These are phyloP conservation scores for Heterobasidion annosum DNA, from an alignment of 1,284 basidiomycete species.

Conservation along the genomic window DNA sequence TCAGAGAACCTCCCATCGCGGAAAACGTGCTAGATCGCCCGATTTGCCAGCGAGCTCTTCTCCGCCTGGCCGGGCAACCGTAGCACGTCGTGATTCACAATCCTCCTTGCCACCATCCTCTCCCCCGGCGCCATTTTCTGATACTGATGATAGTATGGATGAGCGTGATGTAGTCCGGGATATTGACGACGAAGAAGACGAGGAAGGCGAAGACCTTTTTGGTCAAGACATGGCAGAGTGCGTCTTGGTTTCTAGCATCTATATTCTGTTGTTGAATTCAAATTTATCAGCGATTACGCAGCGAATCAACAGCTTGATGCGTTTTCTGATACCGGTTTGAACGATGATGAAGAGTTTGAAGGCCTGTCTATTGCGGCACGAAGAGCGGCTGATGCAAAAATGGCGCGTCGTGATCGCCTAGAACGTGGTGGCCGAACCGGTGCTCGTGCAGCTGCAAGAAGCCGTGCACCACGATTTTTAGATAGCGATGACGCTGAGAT, in stretches of 20 bases:
- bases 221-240: slow-evolving; percentile 73
- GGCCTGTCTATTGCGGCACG: slow-evolving; percentile 70
- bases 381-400: slow-evolving; percentile 79
- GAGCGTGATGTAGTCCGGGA: slow-evolving; percentile 71
- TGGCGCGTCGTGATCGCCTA: slow-evolving; percentile 82
- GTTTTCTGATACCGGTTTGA: slow-evolving; percentile 83
- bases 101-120: slow-evolving; percentile 79
- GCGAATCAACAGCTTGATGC: slow-evolving; percentile 76
- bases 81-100: slow-evolving; percentile 45
- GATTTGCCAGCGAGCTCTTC: slow-evolving; percentile 49
- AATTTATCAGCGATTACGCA: slow-evolving; percentile 71
- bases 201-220: slow-evolving; percentile 92
- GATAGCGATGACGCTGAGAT: slow-evolving; percentile 52
- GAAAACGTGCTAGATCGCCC: slow-evolving; percentile 56
- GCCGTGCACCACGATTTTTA: slow-evolving; percentile 79
- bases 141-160: slow-evolving; percentile 76
- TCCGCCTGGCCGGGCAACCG: slow-evolving; percentile 34
- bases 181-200: slow-evolving; percentile 60
- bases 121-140: slow-evolving; percentile 77
- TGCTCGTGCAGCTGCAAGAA: slow-evolving; percentile 53
- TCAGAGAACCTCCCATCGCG: slow-evolving; percentile 30
- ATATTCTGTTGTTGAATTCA: slow-evolving; percentile 6
- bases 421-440: slow-evolving; percentile 60
- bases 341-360: slow-evolving; percentile 76
- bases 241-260: slow-evolving; percentile 22